Evolutionary conservation across 2,329 filamentous ascomycete species (phyloP), one percentile per base, ranked within the genome.

Genomic region (Ophiognomonia clavigignenti-juglandacearum): DNA sequence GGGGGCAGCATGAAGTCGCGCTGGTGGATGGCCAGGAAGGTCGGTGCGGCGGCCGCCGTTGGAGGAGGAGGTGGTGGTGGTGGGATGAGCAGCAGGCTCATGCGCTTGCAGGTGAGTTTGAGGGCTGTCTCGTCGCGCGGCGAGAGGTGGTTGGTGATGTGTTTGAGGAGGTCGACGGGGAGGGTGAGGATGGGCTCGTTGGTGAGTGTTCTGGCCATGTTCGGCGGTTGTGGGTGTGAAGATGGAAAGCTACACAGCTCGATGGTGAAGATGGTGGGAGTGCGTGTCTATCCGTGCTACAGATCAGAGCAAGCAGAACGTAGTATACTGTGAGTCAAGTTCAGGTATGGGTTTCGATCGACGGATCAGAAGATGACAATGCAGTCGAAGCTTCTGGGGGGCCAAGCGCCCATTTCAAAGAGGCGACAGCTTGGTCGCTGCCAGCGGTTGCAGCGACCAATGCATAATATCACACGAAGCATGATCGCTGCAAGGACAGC

Each of bases 111-210:
- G 6, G 46, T 48, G 6, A 22, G 23, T 20, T 48, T 48, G n/a
- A 48, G 40, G 6, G 39, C 23, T 32, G 39, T 27, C 35, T 48
- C 46, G 22, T 48, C 46, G 14, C 18, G 13, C 6, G 31, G 22
- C 16, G 43, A 39, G 27, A 48, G 46, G 26, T 37, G 43, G 18
- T 44, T 44, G 16, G 46, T 44, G 29, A 48, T 48, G 46, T 42
- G 26, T 16, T 48, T 48, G 46, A 48, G 46, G 6, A 48, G 27
- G 18, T 48, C 46, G 22, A 39, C 40, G 9, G 46, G 46, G 14
- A 48, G 40, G 10, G 46, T 44, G 9, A 48, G 40, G 14, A 48
- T 35, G 10, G 39, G 37, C 13, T 43, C 31, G 4, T 39, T 40
- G n/a, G 23, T 16, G 26, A 18, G 29, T 24, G 18, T 26, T 16